Evolutionary conservation across 169 alveolate genomes (phyloP).

Genomic region (Plasmodium malariae): DNA sequence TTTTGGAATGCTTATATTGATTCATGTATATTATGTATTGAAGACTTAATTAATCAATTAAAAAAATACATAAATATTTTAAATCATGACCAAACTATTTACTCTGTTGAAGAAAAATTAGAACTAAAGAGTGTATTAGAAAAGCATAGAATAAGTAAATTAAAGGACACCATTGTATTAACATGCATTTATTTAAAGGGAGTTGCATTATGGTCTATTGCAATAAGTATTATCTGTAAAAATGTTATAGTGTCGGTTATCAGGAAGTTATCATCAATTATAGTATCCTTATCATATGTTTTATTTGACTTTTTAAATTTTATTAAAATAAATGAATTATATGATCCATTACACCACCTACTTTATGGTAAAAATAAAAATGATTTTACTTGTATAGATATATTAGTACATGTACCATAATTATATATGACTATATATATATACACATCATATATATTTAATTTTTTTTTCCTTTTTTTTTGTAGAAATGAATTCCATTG

Average conservation of each 20-base stretch:
- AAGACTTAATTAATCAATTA: constrained; percentile 60
- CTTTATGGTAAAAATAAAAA: constrained; percentile 38
- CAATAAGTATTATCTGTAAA: constrained; percentile 69
- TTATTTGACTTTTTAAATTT: constrained; percentile 72
- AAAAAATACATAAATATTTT: constrained; percentile 69
- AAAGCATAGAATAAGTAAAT: constrained; percentile 51
- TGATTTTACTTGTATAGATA: neutral
- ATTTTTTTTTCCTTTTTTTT: neutral
- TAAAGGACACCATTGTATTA: constrained; percentile 66
- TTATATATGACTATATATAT: neutral
- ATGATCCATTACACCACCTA: constrained; percentile 71
- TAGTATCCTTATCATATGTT: constrained; percentile 75
- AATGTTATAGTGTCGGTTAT: constrained; percentile 72
- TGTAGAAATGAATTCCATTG: constrained; percentile 76
- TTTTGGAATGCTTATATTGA: constrained; percentile 69
- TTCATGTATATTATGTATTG: constrained; percentile 64
- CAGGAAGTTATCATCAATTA: constrained; percentile 68
- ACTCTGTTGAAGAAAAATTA: constrained; percentile 71
- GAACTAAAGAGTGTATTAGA: constrained; percentile 52
- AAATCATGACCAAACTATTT: constrained; percentile 65
- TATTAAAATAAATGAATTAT: constrained; percentile 70
- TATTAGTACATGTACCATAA: neutral
- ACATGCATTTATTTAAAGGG: constrained; percentile 69
- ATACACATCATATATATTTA: constrained; percentile 1
- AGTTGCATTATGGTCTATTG: constrained; percentile 71